Percentiles rank a stretch among this genome's conserved stretches.
Conservation (phyloP, 1,139 yeast species). For the Meyerozyma guilliermondii region DNA sequence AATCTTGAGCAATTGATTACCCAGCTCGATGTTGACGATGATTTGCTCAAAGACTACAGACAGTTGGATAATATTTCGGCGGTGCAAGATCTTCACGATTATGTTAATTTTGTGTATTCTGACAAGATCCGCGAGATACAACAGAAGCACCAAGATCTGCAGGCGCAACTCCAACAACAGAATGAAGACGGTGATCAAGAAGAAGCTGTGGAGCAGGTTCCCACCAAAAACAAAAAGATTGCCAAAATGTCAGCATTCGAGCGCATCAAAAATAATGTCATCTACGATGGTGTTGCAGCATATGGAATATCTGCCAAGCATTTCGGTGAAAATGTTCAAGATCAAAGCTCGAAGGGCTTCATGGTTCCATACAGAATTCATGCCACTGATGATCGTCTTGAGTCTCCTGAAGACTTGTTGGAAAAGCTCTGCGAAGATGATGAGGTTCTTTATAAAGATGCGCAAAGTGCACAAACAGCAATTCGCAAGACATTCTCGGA, state of each 20-base stretch:
- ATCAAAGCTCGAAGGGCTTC: conserved; percentile 45
- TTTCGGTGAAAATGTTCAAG: conserved; percentile 77
- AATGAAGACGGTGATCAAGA: conserved; percentile 12
- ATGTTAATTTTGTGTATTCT: conserved; percentile 75
- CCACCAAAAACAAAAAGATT: conserved; percentile 2
- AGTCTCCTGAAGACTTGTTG: conserved; percentile 62
- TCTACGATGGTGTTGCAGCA: conserved; percentile 65
- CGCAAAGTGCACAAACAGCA: conserved; percentile 64
- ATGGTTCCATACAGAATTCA: conserved; percentile 59
- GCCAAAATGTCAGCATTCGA: conserved; percentile 65
- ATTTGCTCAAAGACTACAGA: conserved; percentile 49
- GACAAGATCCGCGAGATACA: conserved; percentile 53
- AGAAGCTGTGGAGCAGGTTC: conserved; percentile 4
- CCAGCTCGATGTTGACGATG: conserved; percentile 53
- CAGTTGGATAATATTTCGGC: conserved; percentile 69
- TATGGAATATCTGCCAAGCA: conserved; percentile 76
- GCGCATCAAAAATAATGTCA: conserved; percentile 61
- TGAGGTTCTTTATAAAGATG: conserved; percentile 52
- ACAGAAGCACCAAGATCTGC: conserved; percentile 15
- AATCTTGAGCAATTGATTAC: conserved; percentile 56
- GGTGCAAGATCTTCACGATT: conserved; percentile 84
- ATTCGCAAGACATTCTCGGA: conserved; percentile 74
- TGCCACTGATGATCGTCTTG: conserved; percentile 67
- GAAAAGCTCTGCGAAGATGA: conserved; percentile 50
- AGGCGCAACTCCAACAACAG: conserved; percentile 13